A percentile compares a stretch with the other conserved stretches of the same genome.
These are phyloP conservation scores for Capsicum rhomboideum DNA, from an alignment of 257 asterid species.

Conservation along the genomic window DNA sequence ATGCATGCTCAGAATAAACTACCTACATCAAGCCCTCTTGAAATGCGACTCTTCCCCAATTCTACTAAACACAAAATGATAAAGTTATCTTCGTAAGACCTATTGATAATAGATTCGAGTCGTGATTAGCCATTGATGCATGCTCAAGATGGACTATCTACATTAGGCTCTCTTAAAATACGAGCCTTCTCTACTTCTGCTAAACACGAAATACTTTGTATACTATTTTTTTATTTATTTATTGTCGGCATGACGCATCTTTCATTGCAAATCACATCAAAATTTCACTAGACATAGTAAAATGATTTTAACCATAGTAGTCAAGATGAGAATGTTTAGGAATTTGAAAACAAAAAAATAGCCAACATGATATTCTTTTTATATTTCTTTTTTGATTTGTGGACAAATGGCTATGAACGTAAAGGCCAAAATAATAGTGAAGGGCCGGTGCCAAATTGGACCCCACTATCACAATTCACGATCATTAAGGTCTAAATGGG, in stretches of 20 bases:
- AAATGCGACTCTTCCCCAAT: too few species aligned
- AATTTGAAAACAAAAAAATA: not conserved
- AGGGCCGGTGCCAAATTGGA: constrained; percentile 3
- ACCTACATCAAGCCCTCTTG: too few species aligned
- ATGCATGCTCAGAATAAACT: too few species aligned
- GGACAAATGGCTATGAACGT: not conserved
- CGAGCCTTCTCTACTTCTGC: not conserved
- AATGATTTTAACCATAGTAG: not conserved
- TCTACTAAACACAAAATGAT: too few species aligned
- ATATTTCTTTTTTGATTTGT: not conserved
- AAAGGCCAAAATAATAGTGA: constrained; percentile 6
- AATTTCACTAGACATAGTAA: not conserved
- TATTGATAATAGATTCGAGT: too few species aligned
- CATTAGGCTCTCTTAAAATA: not conserved
- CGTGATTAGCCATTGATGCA: too few species aligned
- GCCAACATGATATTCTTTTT: not conserved
- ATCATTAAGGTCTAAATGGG: not conserved
- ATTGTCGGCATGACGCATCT: not conserved
- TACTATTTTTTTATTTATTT: not conserved
- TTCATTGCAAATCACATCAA: not conserved
- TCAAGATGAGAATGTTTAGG: constrained; percentile 7
- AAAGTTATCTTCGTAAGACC: too few species aligned
- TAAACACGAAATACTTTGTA: not conserved
- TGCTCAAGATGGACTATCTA: too few species aligned
- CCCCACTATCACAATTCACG: not conserved